phyloP scores from a whole-genome alignment of 129 eudicot genomes.

The Lonicera japonica region DNA sequence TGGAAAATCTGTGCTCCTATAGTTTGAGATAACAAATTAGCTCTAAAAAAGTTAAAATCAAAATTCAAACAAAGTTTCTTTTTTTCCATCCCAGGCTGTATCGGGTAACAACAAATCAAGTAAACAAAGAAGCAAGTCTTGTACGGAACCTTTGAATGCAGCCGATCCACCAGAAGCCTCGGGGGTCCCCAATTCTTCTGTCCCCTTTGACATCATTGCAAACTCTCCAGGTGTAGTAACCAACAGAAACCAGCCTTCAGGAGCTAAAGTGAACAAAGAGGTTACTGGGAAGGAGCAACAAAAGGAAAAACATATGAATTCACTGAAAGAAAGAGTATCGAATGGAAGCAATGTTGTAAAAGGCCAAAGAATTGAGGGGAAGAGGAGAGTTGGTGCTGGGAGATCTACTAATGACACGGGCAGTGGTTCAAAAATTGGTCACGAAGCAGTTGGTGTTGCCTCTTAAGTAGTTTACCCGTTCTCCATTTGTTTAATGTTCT shows the following conservation, averaged over 20 bases:
- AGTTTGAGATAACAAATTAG: background rate
- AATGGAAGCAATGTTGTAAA: constrained; percentile 10
- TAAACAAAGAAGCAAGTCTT: constrained; percentile 17
- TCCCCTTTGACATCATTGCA: too few species aligned
- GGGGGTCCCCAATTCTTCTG: constrained; percentile 19
- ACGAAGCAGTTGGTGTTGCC: constrained; percentile 39
- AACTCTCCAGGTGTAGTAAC: constrained; percentile 24
- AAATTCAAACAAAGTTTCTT: background rate
- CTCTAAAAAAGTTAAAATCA: background rate
- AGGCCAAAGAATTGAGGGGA: constrained; percentile 22
- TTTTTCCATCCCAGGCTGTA: constrained; percentile 30
- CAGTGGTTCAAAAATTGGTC: constrained; percentile 25
- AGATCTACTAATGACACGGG: constrained; percentile 11
- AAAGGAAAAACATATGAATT: constrained; percentile 19
- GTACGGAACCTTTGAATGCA: constrained; percentile 10
- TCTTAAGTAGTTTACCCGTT: constrained; percentile 16
- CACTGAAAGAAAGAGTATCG: constrained; percentile 16
- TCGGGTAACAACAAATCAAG: constrained; percentile 26
- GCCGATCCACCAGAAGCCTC: constrained; percentile 13
- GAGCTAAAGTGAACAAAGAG: constrained; percentile 8
- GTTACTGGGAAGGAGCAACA: constrained; percentile 20
- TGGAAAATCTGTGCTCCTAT: background rate
- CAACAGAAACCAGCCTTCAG: constrained; percentile 25
- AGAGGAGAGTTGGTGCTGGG: constrained; percentile 5
- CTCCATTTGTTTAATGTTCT: background rate